Evolutionary conservation across 1,139 yeast species (phyloP), one percentile per base, ranked within the genome.

Genomic region (Suhomyces wounanorum): DNA sequence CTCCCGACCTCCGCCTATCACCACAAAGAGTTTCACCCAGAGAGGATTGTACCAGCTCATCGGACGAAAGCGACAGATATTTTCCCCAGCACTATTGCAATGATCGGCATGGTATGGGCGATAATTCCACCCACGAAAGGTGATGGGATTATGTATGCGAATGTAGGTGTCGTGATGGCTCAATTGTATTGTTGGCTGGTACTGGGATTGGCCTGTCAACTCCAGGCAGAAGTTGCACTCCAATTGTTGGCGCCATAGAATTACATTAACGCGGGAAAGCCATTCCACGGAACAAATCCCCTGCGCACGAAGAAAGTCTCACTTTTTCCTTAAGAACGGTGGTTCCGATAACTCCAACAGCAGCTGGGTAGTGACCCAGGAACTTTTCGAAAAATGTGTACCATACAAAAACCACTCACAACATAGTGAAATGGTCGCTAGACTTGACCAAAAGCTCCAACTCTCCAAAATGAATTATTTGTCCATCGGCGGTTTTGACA

Each of bases 401-500:
- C 21, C 33, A 25, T 10, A 40, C 42, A 26, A 40, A 40, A 6
- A 17, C 42, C 33, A 40, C 33, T 40, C 21, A 17, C n/a, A 14
- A 26, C 8, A 21, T 3, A 9, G 11, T 3, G n/a, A 2, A 7
- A 18, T 37, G 3, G 26, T 18, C n/a, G n/a, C 4, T 14, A 10
- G 13, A 3, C 37, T n/a, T 3, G 9, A 14, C 10, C 7, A 14
- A 6, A 6, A 7, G 7, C 23, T 21, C 4, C 26, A 9, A 14
- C 14, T 23, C 31, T 26, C 28, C 42, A 40, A 40, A 40, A 21
- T n/a, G n/a, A 7, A 2, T 3, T 17, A 5, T 25, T 40, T 9
- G 13, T 3, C 42, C 33, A 40, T 40, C 42, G 42, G 42, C 42
- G 42, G 42, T 40, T 40, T 40, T 40, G 42, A 40, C 42, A 40